Percentiles rank a stretch among this genome's conserved stretches.
Conservation (phyloP, 768 basidiomycete species). For the Suillus americanus region DNA sequence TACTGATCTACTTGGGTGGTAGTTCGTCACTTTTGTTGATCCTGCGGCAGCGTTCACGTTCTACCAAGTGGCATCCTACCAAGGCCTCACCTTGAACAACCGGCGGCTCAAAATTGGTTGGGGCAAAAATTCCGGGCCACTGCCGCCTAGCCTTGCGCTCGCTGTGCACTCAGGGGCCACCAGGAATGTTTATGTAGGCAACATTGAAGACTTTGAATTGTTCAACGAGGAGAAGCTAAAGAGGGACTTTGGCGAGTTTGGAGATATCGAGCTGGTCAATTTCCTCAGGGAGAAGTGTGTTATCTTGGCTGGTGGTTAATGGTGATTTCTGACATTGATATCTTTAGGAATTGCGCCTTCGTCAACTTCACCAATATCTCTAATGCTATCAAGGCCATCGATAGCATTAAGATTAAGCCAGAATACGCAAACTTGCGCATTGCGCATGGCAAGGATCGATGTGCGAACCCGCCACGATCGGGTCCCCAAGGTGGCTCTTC, state of each 20-base stretch:
- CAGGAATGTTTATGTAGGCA: conserved; percentile 95
- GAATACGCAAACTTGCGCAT: conserved; percentile 90
- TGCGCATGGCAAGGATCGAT: conserved; percentile 94
- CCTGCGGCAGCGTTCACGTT: conserved; percentile 91
- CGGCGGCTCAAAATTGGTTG: conserved; percentile 95
- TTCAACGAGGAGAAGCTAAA: conserved; percentile 90
- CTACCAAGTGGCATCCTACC: conserved; percentile 88
- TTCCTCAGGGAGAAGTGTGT: conserved; percentile 87
- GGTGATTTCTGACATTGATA: conserved; percentile 4
- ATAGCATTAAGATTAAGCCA: conserved; percentile 86
- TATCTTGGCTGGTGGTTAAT: conserved; percentile 3
- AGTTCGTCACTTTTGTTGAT: conserved; percentile 98
- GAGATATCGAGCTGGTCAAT: conserved; percentile 96
- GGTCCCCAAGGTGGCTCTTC: conserved; percentile 71
- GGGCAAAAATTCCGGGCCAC: conserved; percentile 93
- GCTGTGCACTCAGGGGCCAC: conserved; percentile 93
- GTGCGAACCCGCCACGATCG: conserved; percentile 88
- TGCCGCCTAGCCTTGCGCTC: conserved; percentile 79
- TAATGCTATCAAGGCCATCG: conserved; percentile 98
- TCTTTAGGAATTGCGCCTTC: conserved; percentile 85
- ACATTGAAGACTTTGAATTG: conserved; percentile 91
- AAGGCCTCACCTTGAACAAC: conserved; percentile 90
- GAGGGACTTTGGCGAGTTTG: conserved; percentile 92
- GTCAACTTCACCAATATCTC: conserved; percentile 95
- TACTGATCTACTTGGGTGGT: background rate